phyloP scores from a whole-genome alignment of 306 rosid species.

The Trifolium repens region DNA sequence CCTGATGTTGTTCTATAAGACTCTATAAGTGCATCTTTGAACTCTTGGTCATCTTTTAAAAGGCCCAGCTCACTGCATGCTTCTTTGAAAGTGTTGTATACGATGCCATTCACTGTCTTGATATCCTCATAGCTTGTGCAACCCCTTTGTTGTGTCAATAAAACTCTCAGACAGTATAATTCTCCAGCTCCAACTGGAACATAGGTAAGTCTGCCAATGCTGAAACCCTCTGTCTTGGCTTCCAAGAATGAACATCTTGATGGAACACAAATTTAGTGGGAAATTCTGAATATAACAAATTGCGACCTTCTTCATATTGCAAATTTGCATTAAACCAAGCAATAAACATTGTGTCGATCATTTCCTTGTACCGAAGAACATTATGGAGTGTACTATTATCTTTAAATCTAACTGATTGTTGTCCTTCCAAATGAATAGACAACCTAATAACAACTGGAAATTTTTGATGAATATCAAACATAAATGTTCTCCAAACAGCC shows the following conservation, averaged over 20 bases:
- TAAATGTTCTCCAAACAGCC: background rate
- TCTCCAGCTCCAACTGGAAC: background rate
- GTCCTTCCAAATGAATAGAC: background rate
- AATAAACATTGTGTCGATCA: background rate
- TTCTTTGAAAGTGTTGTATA: background rate
- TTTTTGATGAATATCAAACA: background rate
- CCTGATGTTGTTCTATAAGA: too few relatives aligned
- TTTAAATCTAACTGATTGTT: background rate
- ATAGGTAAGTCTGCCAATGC: background rate
- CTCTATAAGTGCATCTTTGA: background rate
- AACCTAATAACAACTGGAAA: background rate
- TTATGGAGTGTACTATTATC: too few relatives aligned
- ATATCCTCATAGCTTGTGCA: too few relatives aligned
- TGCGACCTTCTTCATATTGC: background rate
- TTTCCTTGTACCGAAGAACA: too few relatives aligned
- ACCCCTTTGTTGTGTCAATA: background rate
- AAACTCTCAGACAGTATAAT: background rate
- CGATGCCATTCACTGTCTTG: too few relatives aligned
- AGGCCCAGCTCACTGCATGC: background rate
- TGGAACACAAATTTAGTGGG: background rate
- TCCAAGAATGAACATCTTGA: background rate
- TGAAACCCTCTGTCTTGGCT: background rate
- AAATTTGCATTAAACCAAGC: background rate
- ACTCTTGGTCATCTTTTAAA: background rate
- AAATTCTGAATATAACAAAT: background rate